Evolutionary conservation across 225 moss, liverwort and hornwort genomes (phyloP).

Genomic region (Straminergon stramineum): DNA sequence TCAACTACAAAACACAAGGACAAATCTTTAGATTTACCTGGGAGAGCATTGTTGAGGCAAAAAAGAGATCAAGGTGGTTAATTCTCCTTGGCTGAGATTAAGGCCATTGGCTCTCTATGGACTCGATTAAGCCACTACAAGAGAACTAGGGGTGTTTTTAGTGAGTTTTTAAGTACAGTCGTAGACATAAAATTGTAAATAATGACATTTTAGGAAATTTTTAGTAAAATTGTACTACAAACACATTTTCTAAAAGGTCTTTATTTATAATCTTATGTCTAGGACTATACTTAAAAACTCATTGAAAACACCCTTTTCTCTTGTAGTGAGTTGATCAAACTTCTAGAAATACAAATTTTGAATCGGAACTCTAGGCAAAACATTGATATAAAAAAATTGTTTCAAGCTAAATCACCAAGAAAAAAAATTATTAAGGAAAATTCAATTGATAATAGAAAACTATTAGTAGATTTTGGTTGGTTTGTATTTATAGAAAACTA

Average conservation of each 20-base stretch:
- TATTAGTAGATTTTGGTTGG: neutral
- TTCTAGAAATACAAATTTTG: neutral
- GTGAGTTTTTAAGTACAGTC: too few species aligned
- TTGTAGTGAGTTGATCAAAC: neutral
- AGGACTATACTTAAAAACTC: too few species aligned
- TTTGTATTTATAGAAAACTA: neutral
- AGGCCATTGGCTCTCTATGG: fast-evolving
- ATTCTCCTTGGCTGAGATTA: neutral
- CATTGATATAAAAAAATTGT: neutral
- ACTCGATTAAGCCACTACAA: neutral
- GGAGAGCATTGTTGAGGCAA: neutral
- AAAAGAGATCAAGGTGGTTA: neutral
- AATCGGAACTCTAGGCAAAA: fast-evolving
- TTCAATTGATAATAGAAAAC: neutral
- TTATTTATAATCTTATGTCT: too few species aligned
- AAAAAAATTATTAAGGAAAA: neutral
- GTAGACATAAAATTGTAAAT: too few species aligned
- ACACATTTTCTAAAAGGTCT: too few species aligned
- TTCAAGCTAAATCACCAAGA: neutral
- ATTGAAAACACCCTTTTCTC: too few species aligned
- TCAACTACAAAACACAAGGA: neutral
- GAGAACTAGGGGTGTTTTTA: too few species aligned
- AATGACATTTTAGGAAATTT: too few species aligned
- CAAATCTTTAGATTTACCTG: neutral
- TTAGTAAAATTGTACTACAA: too few species aligned